These are phyloP conservation scores for Suillus alpinus DNA, from an alignment of 768 basidiomycete species.

Conservation along the genomic window DNA sequence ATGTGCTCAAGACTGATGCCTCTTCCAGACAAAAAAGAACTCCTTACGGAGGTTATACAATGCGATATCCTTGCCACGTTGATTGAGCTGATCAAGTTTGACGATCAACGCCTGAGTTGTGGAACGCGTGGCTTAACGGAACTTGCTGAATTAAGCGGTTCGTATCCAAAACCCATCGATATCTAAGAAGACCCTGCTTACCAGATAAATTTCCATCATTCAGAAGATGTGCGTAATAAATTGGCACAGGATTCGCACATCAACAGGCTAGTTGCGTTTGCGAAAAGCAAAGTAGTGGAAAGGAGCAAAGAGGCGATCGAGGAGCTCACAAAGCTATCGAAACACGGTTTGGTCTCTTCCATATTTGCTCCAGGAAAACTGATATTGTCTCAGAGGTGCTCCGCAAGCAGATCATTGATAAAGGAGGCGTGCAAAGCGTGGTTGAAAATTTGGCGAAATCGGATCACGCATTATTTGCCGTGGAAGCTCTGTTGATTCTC, in stretches of 20 bases:
- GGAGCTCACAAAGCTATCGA: background rate
- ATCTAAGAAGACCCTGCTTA: background rate
- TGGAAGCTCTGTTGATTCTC: background rate
- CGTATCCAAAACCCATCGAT: background rate
- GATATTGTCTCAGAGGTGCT: background rate
- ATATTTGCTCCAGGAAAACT: background rate
- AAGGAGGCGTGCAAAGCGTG: background rate
- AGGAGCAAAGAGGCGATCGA: background rate
- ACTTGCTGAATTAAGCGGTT: background rate
- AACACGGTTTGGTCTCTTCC: background rate
- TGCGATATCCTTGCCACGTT: conserved; percentile 14
- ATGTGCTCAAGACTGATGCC: conserved; percentile 1
- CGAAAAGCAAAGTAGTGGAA: background rate
- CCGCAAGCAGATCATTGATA: background rate
- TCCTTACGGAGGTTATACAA: conserved; percentile 18
- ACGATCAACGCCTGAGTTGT: background rate
- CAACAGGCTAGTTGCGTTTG: background rate
- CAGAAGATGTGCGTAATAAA: background rate
- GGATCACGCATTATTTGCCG: background rate
- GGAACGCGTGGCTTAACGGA: background rate
- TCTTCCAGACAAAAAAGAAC: conserved; percentile 10
- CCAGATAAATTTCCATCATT: background rate
- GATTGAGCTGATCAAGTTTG: conserved; percentile 16
- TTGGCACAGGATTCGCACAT: background rate
- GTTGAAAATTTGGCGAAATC: background rate